Evolutionary conservation across 495 filamentous ascomycete species (phyloP), one percentile per base, ranked within the genome.

Genomic region (Podospora appendiculata): DNA sequence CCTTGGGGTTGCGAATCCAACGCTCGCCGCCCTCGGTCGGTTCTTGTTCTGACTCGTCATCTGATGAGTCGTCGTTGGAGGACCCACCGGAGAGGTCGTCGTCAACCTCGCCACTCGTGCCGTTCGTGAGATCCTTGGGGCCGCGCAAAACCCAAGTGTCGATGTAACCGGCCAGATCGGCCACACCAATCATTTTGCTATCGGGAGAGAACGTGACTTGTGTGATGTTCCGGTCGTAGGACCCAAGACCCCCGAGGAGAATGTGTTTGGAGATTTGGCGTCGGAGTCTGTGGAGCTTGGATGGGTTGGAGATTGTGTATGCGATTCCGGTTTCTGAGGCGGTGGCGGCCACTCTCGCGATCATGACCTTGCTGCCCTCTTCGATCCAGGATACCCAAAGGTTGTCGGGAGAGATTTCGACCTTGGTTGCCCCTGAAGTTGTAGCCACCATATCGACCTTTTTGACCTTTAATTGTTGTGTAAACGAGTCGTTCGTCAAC

Each of bases 91-190:
- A 63, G 16, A 51, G 50, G 17, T 61, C 69, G 8, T 64, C 60
- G 36, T 48, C 51, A 40, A 43, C 54, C 8, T 51, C 48, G 58
- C 59, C 39, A 50, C 48, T 52, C 7, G 55, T 54, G 12, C 60
- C 67, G 42, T 64, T 64, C 64, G 67, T 45, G 32, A 53, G 46
- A 47, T 69, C 68, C 48, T 62, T 51, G 36, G 63, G 75, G 39
- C 74, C 77, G 52, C 80, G 75, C 32, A 96, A 67, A 5, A 87
- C 67, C 83, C 89, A 99, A 12, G 83, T 88, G 62, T 96, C 91
- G 32, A 99, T 77, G 65, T 83, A 86, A 32, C 94, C 94, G 45
- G 84, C 83, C 18, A 97, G 63, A 66, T 96, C 94, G 35, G 84
- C 82, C 12, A 83, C 79, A 8, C 83, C 87, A 13, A 97, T 65